Evolutionary conservation across 1,284 basidiomycete species (phyloP).

Genomic region (Ustilago sp.): DNA sequence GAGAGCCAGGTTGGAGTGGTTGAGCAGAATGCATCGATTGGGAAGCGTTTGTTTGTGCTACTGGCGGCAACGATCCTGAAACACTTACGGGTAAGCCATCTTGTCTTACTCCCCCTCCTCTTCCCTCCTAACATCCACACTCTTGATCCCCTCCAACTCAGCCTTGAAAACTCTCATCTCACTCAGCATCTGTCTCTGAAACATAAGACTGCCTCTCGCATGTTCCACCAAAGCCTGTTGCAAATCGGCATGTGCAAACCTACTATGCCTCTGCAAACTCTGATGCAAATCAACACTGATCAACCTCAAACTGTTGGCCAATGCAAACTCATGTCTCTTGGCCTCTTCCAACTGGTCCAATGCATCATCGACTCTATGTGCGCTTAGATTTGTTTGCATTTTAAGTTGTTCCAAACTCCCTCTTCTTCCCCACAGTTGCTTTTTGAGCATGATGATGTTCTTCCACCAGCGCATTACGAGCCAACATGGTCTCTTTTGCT

Average conservation of each 20-base stretch:
- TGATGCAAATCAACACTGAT: conserved; percentile 51
- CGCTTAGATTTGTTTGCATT: conserved; percentile 39
- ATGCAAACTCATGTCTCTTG: conserved; percentile 48
- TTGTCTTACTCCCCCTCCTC: conserved; percentile 10
- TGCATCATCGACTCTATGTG: conserved; percentile 59
- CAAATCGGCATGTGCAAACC: conserved; percentile 62
- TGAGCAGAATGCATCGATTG: conserved; percentile 14
- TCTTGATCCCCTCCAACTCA: conserved; percentile 20
- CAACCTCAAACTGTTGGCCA: conserved; percentile 49
- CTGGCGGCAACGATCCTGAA: neutral
- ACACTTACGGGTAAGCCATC: conserved; percentile 6
- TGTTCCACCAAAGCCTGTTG: conserved; percentile 57
- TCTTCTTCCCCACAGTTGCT: conserved; percentile 51
- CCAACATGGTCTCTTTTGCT: conserved; percentile 61
- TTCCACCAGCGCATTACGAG: conserved; percentile 63
- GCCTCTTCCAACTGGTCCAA: conserved; percentile 62
- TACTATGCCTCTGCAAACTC: conserved; percentile 58
- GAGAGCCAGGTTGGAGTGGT: neutral
- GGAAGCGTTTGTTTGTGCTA: conserved; percentile 14
- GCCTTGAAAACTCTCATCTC: conserved; percentile 47
- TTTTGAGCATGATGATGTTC: conserved; percentile 61
- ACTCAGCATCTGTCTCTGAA: conserved; percentile 33
- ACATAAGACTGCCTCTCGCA: conserved; percentile 54
- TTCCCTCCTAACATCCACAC: neutral
- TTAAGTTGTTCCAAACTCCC: conserved; percentile 59